Base-by-base conservation (phyloP, 176 grass and related monocot species). In the Aegilops longissima region DNA sequence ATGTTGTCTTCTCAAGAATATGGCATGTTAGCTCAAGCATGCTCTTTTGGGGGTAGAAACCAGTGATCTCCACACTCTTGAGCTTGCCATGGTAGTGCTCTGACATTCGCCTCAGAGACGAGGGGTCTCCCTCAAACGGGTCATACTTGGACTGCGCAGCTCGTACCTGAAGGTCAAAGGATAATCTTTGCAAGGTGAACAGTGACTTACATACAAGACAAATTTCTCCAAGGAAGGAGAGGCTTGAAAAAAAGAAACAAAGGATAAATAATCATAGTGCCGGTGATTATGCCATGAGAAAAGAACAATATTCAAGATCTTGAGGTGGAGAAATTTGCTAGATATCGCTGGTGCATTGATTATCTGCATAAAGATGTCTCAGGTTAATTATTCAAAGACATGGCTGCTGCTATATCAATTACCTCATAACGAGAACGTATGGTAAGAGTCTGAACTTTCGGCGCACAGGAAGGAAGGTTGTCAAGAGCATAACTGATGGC, bases 391-490 rank as follows among this genome's bases (percentile, higher is more conserved):
- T 14, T 49, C 9, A 6, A 45, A 45, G 11, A 33, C 0, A 29
- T 34, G 40, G 23, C 20, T 73, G 12, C 5, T 20, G 3, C 39
- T 3, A 38, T n/a, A 18, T 5, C 66, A 70, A 5, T 71, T 71
- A 40, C 85, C 85, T 80, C 39, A 30, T 0, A 2, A 18, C 0
- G 0, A 1, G 31, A 58, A 29, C 0, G 0, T 79, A 86, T 70
- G 9, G 18, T 12, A 62, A 86, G 76, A 72, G 76, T 86, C 66
- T 80, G 52, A 18, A 86, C 24, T 59, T 71, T 86, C 16, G 76
- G 84, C 51, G 79, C n/a, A 31, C 29, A 33, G 24, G 75, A 71
- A 1, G 52, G 51, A 61, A 86, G 71, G 25, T 86, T 39, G 9
- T 13, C 59, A 52, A 62, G 12, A 36, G 61, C 39, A 85, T 85